Conservation (phyloP, 2,329 filamentous ascomycete genomes). For the Apiospora kogelbergensis region DNA sequence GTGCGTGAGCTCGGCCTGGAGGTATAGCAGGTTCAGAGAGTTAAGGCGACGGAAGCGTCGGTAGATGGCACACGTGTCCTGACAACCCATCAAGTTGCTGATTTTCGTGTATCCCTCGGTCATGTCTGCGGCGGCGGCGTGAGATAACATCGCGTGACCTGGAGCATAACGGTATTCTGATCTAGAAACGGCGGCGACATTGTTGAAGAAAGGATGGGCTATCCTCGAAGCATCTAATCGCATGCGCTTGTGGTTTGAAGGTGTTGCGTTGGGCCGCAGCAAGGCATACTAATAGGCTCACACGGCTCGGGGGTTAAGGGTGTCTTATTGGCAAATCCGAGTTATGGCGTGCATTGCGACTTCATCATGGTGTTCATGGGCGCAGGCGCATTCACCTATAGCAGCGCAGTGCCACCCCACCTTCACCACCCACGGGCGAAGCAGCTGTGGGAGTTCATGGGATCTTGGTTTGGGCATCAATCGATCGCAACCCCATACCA, state of each 20-base stretch:
- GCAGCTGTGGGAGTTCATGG: neutral
- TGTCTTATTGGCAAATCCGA: neutral
- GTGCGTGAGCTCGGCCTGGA: slow-evolving; percentile 17
- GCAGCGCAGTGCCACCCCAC: neutral
- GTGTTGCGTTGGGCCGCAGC: slow-evolving; percentile 8
- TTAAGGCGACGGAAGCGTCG: slow-evolving; percentile 14
- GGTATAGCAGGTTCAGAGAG: slow-evolving; percentile 13
- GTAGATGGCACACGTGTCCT: slow-evolving; percentile 15
- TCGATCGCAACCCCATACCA: neutral
- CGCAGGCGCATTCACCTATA: neutral
- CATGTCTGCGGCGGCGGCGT: neutral
- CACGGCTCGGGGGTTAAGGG: neutral
- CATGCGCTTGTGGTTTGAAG: neutral
- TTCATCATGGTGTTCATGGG: neutral
- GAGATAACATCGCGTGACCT: neutral
- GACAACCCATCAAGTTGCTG: slow-evolving; percentile 14
- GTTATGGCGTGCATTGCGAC: neutral
- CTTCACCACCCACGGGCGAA: neutral
- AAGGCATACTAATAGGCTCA: neutral
- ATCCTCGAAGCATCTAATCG: neutral
- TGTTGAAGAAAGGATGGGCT: neutral
- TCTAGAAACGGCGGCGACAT: neutral
- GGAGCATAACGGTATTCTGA: neutral
- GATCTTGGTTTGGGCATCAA: slow-evolving; percentile 2
- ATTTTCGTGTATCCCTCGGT: slow-evolving; percentile 15